Evolutionary conservation across 2,329 filamentous ascomycete species (phyloP).

Genomic region (Fusarium newnesense): DNA sequence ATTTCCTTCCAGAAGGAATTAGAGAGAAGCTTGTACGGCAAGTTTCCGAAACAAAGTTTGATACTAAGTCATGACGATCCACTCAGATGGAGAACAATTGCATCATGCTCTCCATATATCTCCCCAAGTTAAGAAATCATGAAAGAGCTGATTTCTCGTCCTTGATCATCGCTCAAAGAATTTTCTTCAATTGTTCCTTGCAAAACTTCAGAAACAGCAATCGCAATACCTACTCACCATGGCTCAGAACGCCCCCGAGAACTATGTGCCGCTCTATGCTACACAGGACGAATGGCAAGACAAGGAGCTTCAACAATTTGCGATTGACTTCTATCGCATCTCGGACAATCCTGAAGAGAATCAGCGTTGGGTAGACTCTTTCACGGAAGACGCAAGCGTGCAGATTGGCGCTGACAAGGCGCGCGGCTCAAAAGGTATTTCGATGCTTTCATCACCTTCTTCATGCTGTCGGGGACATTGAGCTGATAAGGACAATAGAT

Average conservation of each 20-base stretch:
- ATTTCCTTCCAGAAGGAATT: conserved; percentile 24
- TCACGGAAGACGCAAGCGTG: conserved; percentile 54
- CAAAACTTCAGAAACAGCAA: neutral
- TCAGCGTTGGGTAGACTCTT: conserved; percentile 56
- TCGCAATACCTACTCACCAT: conserved; percentile 12
- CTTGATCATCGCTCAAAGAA: neutral
- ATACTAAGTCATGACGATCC: conserved; percentile 25
- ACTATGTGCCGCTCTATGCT: conserved; percentile 48
- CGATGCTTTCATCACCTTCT: conserved; percentile 1
- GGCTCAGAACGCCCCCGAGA: conserved; percentile 35
- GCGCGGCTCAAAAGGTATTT: conserved; percentile 48
- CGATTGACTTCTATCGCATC: conserved; percentile 56
- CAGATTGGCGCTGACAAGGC: conserved; percentile 55
- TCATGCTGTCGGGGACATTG: neutral
- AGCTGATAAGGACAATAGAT: conserved; percentile 45
- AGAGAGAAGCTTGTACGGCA: conserved; percentile 14
- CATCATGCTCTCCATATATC: conserved; percentile 34
- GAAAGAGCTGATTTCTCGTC: conserved; percentile 4
- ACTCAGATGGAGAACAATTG: conserved; percentile 28
- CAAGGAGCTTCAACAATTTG: conserved; percentile 50
- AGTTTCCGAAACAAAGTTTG: conserved; percentile 25
- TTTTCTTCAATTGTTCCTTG: neutral
- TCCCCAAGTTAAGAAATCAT: conserved; percentile 12
- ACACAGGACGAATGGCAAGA: conserved; percentile 45
- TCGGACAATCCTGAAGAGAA: conserved; percentile 56